Conservation (phyloP, 106 monocot species). For the Agapanthus africanus region DNA sequence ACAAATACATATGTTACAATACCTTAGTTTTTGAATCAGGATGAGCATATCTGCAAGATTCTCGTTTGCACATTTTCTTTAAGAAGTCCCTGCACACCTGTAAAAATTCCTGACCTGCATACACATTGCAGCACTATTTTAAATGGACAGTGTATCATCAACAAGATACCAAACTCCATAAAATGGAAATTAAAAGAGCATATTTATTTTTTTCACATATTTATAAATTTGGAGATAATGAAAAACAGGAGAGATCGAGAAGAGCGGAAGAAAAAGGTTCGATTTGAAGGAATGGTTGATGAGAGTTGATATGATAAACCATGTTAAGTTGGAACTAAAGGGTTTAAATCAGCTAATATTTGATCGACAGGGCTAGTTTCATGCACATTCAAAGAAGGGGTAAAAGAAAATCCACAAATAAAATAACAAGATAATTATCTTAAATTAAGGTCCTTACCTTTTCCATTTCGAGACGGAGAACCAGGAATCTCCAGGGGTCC, state of each 20-base stretch:
- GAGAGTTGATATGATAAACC: not conserved
- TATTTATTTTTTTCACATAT: not conserved
- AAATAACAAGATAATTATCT: not conserved
- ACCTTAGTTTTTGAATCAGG: constrained; percentile 8
- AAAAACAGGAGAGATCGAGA: too few relatives aligned
- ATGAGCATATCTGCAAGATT: constrained; percentile 24
- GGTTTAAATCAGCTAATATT: not conserved
- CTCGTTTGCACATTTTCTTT: constrained; percentile 25
- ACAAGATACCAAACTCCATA: not conserved
- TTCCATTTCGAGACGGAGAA: constrained; percentile 10
- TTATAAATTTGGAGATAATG: too few relatives aligned
- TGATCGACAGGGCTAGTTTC: not conserved
- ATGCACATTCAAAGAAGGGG: not conserved
- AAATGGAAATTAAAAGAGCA: not conserved
- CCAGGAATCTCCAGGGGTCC: constrained; percentile 1
- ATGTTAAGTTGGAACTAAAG: not conserved
- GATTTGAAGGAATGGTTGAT: too few relatives aligned
- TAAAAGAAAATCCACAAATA: not conserved
- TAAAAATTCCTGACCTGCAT: constrained; percentile 9
- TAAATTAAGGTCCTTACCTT: constrained; percentile 6
- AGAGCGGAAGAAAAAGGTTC: too few relatives aligned
- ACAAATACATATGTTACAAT: not conserved
- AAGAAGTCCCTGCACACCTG: constrained; percentile 28
- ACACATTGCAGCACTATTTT: not conserved
- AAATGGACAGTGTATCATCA: not conserved